A percentile compares a stretch with the other conserved stretches of the same genome.
These are phyloP conservation scores for Sarocladium kiliense DNA, from an alignment of 2,329 filamentous ascomycete species.

Conservation along the genomic window DNA sequence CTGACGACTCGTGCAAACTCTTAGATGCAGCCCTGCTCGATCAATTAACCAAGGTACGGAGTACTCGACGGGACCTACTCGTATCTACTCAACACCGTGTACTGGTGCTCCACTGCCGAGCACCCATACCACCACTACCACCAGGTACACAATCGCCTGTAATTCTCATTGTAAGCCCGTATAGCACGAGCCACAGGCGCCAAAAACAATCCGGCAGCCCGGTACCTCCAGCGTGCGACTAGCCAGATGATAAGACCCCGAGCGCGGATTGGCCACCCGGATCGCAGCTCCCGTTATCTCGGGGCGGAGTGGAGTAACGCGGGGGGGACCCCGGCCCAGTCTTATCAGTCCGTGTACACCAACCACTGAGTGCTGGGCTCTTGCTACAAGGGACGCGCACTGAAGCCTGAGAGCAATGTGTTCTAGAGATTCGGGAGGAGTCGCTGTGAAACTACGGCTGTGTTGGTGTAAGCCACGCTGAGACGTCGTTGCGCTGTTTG, in stretches of 20 bases:
- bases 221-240: not conserved
- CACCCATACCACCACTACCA: too few species aligned
- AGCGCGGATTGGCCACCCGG: not conserved
- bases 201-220: not conserved
- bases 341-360: too few species aligned
- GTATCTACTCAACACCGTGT: too few species aligned
- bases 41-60: too few species aligned
- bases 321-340: not conserved
- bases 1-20: not conserved
- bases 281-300: not conserved
- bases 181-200: not conserved
- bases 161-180: not conserved
- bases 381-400: too few species aligned
- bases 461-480: too few species aligned
- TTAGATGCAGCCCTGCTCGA: not conserved
- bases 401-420: too few species aligned
- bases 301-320: not conserved
- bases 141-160: not conserved
- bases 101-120: too few species aligned
- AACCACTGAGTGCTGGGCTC: not conserved
- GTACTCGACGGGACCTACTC: too few species aligned
- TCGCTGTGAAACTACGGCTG: too few species aligned
- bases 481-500: too few species aligned
- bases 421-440: too few species aligned
- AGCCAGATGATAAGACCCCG: not conserved